A percentile compares a stretch with the other conserved stretches of the same genome.
These are phyloP conservation scores for Candida taoyuanica DNA, from an alignment of 805 yeast species.

Conservation along the genomic window DNA sequence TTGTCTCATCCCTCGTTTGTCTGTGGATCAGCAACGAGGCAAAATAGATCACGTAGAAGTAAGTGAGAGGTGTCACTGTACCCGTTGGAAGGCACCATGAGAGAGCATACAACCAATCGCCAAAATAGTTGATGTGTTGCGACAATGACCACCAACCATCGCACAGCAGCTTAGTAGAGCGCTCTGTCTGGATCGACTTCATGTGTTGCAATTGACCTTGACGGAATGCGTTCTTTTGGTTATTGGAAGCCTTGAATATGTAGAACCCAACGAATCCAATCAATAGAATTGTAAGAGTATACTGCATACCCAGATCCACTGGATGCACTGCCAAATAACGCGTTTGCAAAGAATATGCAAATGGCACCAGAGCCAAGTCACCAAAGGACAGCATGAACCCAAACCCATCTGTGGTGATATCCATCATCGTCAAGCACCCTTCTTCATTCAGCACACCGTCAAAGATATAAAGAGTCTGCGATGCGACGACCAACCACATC, in stretches of 20 bases:
- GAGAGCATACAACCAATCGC: slow-evolving; percentile 90
- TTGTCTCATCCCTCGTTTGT: slow-evolving; percentile 86
- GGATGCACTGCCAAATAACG: slow-evolving; percentile 70
- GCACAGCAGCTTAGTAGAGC: slow-evolving; percentile 73
- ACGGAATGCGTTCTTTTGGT: slow-evolving; percentile 80
- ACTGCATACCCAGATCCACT: slow-evolving; percentile 43
- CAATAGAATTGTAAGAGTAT: slow-evolving; percentile 35
- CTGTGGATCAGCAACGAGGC: slow-evolving; percentile 80
- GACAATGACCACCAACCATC: slow-evolving; percentile 97
- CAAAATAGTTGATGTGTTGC: slow-evolving; percentile 92
- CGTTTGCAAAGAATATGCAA: slow-evolving; percentile 82
- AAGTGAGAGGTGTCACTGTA: slow-evolving; percentile 72
- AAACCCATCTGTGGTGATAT: slow-evolving; percentile 92
- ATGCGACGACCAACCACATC: slow-evolving; percentile 55
- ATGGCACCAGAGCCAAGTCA: slow-evolving; percentile 88
- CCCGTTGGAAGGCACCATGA: slow-evolving; percentile 95
- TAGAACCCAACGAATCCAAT: slow-evolving; percentile 64
- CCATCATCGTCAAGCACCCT: slow-evolving; percentile 92
- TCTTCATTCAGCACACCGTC: slow-evolving; percentile 92
- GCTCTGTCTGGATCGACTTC: slow-evolving; percentile 63
- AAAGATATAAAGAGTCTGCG: slow-evolving; percentile 79
- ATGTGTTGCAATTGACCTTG: slow-evolving; percentile 68
- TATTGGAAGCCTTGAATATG: slow-evolving; percentile 80
- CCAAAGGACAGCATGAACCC: slow-evolving; percentile 97
- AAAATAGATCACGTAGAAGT: slow-evolving; percentile 82